Percentiles rank a stretch among this genome's conserved stretches.
phyloP scores from a whole-genome alignment of 148 eudicot species.

The Arctostaphylos glauca region DNA sequence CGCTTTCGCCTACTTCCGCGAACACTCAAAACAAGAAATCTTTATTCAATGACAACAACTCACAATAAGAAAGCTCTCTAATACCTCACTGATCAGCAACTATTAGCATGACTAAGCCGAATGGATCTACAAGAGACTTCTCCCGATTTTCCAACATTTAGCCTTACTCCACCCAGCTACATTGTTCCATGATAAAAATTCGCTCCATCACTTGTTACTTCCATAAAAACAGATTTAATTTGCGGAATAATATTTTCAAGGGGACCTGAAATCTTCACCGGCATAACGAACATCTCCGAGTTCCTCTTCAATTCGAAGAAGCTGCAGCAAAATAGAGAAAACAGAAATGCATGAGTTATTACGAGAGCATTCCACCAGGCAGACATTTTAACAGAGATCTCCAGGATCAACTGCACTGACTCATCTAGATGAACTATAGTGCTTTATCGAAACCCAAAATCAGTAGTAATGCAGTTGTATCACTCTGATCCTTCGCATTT shows the following conservation, averaged over 20 bases:
- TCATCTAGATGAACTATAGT: background rate
- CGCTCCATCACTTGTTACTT: conserved; percentile 10
- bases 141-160: background rate
- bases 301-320: conserved; percentile 97
- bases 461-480: background rate
- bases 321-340: conserved; percentile 46
- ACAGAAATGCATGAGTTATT: background rate
- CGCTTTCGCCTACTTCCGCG: background rate
- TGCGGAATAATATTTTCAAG: conserved; percentile 23
- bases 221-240: background rate
- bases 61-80: background rate
- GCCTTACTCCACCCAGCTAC: background rate
- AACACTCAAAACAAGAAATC: background rate
- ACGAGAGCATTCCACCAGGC: background rate
- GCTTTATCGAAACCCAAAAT: background rate
- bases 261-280: conserved; percentile 89
- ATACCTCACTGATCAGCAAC: background rate
- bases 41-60: conserved; percentile 2
- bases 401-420: background rate
- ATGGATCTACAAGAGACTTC: conserved; percentile 9
- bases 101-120: background rate
- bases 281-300: conserved; percentile 94
- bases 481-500: background rate
- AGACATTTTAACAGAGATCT: background rate
- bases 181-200: background rate